These are phyloP conservation scores for Daphne laureola DNA, from an alignment of 441 rosid genomes.

Conservation along the genomic window DNA sequence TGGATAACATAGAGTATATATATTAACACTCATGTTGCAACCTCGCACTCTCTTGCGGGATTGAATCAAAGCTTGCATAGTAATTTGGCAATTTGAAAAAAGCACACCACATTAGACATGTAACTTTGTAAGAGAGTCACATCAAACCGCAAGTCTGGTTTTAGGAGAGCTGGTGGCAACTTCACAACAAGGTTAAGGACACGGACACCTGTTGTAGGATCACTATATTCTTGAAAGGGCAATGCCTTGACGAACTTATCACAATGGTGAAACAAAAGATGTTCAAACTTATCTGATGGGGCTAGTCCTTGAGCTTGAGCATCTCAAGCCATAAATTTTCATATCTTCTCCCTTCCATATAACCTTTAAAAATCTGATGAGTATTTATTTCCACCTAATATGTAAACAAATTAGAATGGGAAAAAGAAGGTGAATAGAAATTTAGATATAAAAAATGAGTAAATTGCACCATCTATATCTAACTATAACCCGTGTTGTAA, in stretches of 20 bases:
- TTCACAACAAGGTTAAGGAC: conserved; percentile 75
- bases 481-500: no score
- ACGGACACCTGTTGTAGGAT: conserved; percentile 76
- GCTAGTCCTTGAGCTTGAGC: conserved; percentile 97
- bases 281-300: conserved; percentile 89
- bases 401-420: conserved; percentile 10
- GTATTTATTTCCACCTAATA: conserved; percentile 68
- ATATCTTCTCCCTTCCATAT: conserved; percentile 63
- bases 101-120: no score
- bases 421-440: background rate
- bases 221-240: conserved; percentile 77
- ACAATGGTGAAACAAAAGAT: conserved; percentile 84
- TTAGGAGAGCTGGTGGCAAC: conserved; percentile 52
- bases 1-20: no score
- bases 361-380: conserved; percentile 68
- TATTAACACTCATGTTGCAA: no score
- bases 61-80: no score
- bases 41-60: no score
- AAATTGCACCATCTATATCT: no score
- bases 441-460: background rate
- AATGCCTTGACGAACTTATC: conserved; percentile 79
- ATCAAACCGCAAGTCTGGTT: conserved; percentile 91
- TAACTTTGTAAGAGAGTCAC: no score
- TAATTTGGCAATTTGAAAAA: no score
- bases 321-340: conserved; percentile 88